phyloP scores from a whole-genome alignment of 768 basidiomycete species.

The Suillus americanus region DNA sequence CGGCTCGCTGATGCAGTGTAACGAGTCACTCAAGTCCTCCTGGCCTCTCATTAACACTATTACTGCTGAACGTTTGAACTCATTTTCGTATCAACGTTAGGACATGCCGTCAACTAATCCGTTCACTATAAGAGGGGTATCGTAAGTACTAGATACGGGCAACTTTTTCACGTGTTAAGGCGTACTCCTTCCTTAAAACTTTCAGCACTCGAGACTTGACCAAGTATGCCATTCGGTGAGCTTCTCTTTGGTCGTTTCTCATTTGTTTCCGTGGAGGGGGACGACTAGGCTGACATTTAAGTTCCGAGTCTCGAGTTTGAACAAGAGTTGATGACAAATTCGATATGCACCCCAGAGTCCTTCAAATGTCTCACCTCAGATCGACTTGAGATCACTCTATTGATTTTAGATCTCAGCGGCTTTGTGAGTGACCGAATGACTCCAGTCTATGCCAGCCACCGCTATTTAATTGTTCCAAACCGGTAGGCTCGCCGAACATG shows the following conservation, averaged over 20 bases:
- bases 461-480: not conserved
- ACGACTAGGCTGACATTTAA: not conserved
- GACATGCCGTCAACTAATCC: not conserved
- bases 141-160: not conserved
- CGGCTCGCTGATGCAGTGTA: not conserved
- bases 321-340: not conserved
- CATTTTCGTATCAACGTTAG: too few species aligned
- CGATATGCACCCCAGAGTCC: not conserved
- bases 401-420: conserved; percentile 7
- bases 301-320: not conserved
- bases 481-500: not conserved
- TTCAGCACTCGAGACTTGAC: not conserved
- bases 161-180: not conserved
- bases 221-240: not conserved
- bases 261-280: not conserved
- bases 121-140: not conserved
- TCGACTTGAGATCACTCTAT: not conserved
- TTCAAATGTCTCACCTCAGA: not conserved
- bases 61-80: not conserved
- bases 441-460: not conserved
- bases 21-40: not conserved
- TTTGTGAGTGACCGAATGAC: not conserved
- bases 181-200: not conserved
- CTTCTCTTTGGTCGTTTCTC: not conserved
- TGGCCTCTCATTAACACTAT: not conserved